A percentile compares a stretch with the other conserved stretches of the same genome.
Evolutionary conservation across 192 early-diverging fungal species (phyloP).

Genomic region (Backusella parvicylindrica): DNA sequence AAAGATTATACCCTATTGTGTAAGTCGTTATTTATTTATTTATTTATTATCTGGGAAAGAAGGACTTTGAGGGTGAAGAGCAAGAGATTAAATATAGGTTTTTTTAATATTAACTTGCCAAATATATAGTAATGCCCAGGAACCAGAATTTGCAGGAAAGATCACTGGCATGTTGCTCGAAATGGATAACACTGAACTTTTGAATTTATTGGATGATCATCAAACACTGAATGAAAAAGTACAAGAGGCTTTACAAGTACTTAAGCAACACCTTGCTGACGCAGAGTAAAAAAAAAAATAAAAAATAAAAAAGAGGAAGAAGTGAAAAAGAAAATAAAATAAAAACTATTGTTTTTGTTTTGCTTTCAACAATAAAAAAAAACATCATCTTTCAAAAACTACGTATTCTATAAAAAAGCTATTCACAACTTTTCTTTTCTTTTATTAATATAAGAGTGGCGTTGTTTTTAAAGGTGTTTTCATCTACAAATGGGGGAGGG

Average conservation of each 20-base stretch:
- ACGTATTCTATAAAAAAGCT: background rate
- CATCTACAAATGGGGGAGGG: background rate
- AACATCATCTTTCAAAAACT: background rate
- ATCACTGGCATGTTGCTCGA: constrained; percentile 97
- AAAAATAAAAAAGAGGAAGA: background rate
- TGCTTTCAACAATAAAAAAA: background rate
- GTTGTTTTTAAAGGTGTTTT: background rate
- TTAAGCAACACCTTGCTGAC: constrained; percentile 58
- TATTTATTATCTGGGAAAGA: background rate
- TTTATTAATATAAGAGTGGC: background rate
- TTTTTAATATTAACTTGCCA: background rate
- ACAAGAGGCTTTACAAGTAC: constrained; percentile 80
- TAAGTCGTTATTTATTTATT: constrained; percentile 28
- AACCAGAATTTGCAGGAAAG: constrained; percentile 86
- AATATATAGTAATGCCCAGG: constrained; percentile 37
- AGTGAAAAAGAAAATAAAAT: background rate
- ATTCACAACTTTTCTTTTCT: background rate
- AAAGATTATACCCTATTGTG: constrained; percentile 91
- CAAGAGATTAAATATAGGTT: background rate
- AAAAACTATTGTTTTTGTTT: background rate
- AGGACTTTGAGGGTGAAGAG: background rate
- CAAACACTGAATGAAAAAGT: constrained; percentile 82
- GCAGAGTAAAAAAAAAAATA: background rate
- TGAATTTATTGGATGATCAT: constrained; percentile 82
- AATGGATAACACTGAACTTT: constrained; percentile 95